A percentile compares a stretch with the other conserved stretches of the same genome.
Evolutionary conservation across 257 asterid genomes (phyloP).

Genomic region (Solanum raphanifolium): DNA sequence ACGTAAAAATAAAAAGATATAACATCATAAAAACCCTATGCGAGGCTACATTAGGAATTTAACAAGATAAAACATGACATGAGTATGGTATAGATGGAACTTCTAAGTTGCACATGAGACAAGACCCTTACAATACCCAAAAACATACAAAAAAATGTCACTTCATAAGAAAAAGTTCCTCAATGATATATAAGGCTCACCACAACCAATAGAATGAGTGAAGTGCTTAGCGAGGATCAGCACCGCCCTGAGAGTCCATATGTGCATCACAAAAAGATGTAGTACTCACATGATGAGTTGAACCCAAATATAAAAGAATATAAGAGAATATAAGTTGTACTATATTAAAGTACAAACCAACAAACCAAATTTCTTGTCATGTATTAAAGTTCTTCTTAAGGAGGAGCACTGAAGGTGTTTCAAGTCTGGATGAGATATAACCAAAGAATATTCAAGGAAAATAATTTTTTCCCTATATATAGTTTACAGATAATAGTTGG

Average conservation of each 20-base stretch:
- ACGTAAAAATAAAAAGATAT: neutral
- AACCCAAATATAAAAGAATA: no score
- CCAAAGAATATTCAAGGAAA: no score
- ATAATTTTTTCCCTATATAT: no score
- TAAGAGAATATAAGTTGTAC: no score
- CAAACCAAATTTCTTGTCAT: no score
- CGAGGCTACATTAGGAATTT: neutral
- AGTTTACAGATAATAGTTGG: no score
- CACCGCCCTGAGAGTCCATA: neutral
- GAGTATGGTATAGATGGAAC: neutral
- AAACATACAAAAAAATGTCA: no score
- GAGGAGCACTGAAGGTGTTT: no score
- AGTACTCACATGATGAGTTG: neutral
- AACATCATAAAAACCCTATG: neutral
- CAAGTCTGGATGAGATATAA: no score
- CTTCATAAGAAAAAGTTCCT: neutral
- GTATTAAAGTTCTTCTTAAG: no score
- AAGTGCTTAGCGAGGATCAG: neutral
- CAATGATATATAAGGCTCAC: neutral
- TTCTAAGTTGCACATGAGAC: neutral
- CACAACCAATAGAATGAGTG: neutral
- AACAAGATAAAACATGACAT: neutral
- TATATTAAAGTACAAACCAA: no score
- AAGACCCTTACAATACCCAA: neutral
- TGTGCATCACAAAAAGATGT: neutral